A percentile compares a stretch with the other conserved stretches of the same genome.
These are phyloP conservation scores for Inga oerstediana DNA, from an alignment of 306 rosid species.

Conservation along the genomic window DNA sequence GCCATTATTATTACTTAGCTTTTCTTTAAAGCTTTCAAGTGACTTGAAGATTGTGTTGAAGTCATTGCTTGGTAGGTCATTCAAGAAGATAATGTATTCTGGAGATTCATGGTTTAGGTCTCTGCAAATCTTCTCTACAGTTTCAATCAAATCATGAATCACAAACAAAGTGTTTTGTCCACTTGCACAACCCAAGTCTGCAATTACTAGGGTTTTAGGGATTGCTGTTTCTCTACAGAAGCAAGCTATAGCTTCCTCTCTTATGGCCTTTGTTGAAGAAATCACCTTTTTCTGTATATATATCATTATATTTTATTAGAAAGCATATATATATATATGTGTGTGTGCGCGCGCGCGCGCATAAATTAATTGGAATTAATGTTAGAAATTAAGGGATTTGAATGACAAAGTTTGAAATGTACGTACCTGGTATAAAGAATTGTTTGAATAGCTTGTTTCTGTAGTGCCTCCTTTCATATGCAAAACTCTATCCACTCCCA, in stretches of 20 bases:
- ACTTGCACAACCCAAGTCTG: slow-evolving; percentile 37
- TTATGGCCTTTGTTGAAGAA: background rate
- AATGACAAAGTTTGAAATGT: background rate
- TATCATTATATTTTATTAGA: background rate
- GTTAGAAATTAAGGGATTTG: background rate
- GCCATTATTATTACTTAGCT: background rate
- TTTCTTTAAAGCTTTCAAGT: slow-evolving; percentile 29
- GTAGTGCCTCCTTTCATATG: background rate
- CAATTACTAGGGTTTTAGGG: background rate
- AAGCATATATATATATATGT: no score
- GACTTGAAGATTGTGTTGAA: slow-evolving; percentile 45
- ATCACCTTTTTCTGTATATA: background rate
- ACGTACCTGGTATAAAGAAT: background rate
- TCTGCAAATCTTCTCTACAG: slow-evolving; percentile 28
- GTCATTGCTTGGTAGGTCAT: slow-evolving; percentile 46
- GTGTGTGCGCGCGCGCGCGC: no score
- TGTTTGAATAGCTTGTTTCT: background rate
- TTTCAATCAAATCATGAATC: slow-evolving; percentile 33
- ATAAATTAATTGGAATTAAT: no score
- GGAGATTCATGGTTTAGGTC: slow-evolving; percentile 9
- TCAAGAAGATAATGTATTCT: slow-evolving; percentile 38
- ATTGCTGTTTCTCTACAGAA: background rate
- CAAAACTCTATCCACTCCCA: background rate
- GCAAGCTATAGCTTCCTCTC: background rate
- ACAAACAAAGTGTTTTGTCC: slow-evolving; percentile 48